Conservation (phyloP, 1,284 basidiomycete species). For the Apiotrichum gracile region DNA sequence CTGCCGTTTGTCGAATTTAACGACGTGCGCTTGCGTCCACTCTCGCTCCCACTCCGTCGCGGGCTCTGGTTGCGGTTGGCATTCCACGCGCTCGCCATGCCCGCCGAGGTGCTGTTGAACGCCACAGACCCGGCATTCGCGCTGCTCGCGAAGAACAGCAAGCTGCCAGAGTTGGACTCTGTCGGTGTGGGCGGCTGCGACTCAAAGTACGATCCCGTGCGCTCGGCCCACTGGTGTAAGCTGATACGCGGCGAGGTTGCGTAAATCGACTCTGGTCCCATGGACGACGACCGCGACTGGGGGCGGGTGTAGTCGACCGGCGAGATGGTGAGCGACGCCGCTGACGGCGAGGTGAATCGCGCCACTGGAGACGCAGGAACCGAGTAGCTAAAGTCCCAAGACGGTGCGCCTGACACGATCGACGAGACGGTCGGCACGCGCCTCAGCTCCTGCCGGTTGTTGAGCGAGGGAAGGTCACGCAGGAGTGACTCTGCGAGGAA, state of each 20-base stretch:
- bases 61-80: neutral
- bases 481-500: conserved; percentile 34
- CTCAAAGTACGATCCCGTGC: conserved; percentile 11
- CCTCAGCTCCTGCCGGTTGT: conserved; percentile 36
- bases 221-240: conserved; percentile 37
- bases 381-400: conserved; percentile 39
- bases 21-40: neutral
- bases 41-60: neutral
- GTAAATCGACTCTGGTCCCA: conserved; percentile 4
- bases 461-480: conserved; percentile 24
- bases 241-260: conserved; percentile 31
- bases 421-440: conserved; percentile 32
- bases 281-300: conserved; percentile 15
- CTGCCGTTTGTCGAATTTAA: neutral
- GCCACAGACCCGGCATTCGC: neutral
- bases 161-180: neutral
- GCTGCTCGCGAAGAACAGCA: neutral
- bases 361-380: conserved; percentile 26
- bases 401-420: conserved; percentile 27
- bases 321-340: conserved; percentile 5
- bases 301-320: conserved; percentile 14
- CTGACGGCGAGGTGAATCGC: conserved; percentile 7
- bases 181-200: conserved; percentile 14
- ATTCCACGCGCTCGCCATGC: neutral
- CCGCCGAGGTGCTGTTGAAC: neutral